Conservation (phyloP, 78 protist species). For the Dictyostelium capitatum region DNA sequence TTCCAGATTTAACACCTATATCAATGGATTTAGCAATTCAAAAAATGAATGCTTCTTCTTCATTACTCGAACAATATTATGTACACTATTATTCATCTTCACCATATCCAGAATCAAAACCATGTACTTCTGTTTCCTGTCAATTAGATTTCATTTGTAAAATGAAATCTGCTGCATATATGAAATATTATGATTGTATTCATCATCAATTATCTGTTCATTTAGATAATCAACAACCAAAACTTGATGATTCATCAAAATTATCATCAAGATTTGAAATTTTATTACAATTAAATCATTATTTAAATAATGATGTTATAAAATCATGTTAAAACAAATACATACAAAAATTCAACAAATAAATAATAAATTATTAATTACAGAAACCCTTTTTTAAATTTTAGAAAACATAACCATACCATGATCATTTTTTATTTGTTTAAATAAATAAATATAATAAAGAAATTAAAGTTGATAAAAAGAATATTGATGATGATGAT, state of each 20-base stretch:
- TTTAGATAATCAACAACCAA: not conserved
- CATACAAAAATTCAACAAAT: not conserved
- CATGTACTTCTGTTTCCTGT: slow-evolving; percentile 15
- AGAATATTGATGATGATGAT: not conserved
- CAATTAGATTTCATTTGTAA: not conserved
- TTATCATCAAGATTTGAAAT: not conserved
- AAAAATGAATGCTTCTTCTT: not conserved
- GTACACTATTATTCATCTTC: slow-evolving; percentile 2
- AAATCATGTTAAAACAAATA: not conserved
- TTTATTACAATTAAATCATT: not conserved
- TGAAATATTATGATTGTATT: slow-evolving; percentile 24
- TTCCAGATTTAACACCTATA: slow-evolving; percentile 23
- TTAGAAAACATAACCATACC: no score
- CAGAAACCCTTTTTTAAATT: no score
- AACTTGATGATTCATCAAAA: not conserved
- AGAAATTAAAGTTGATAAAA: not conserved
- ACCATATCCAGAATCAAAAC: slow-evolving; percentile 31
- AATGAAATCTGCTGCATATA: not conserved
- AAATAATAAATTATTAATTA: not conserved
- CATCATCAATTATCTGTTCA: not conserved
- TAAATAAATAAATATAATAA: not conserved
- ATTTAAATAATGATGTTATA: not conserved
- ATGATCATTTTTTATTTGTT: no score
- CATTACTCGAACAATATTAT: slow-evolving; percentile 26
- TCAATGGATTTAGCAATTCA: slow-evolving; percentile 13